These are phyloP conservation scores for Penicillium aurantiogriseum DNA, from an alignment of 2,329 filamentous ascomycete species.

Conservation along the genomic window DNA sequence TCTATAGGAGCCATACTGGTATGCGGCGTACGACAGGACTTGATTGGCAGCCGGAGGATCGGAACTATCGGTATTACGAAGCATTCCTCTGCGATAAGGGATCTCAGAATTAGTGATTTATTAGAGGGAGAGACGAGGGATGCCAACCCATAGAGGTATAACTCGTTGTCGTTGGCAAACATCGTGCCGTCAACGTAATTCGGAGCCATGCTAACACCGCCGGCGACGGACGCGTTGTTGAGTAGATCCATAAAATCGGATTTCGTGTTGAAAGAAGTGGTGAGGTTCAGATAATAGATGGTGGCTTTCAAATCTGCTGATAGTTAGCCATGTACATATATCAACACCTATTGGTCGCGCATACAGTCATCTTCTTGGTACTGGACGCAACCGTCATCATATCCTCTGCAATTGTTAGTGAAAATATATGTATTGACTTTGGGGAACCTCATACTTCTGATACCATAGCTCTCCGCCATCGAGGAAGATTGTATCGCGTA, in stretches of 20 bases:
- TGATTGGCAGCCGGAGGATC: constrained; percentile 44
- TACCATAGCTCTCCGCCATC: constrained; percentile 18
- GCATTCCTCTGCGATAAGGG: constrained; percentile 45
- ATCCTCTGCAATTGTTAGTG: constrained; percentile 12
- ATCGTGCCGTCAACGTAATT: constrained; percentile 63
- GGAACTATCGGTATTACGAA: constrained; percentile 37
- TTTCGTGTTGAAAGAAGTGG: constrained; percentile 14
- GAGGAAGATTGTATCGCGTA: constrained; percentile 18
- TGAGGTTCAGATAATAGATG: constrained; percentile 18
- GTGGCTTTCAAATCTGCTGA: constrained; percentile 10
- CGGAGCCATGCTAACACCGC: constrained; percentile 37
- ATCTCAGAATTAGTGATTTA: background rate
- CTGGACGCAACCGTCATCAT: constrained; percentile 8
- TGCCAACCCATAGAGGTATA: constrained; percentile 60
- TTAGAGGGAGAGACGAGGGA: background rate
- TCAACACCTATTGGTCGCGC: background rate
- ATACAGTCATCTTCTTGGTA: background rate
- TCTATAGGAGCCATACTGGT: constrained; percentile 51
- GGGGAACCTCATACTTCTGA: constrained; percentile 8
- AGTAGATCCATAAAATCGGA: constrained; percentile 15
- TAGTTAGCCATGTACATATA: background rate
- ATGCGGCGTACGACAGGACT: constrained; percentile 52
- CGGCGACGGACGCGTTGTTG: constrained; percentile 38
- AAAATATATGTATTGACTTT: background rate
- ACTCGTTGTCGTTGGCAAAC: constrained; percentile 63